Evolutionary conservation across 257 asterid species (phyloP).

Genomic region (Gentiana straminea): DNA sequence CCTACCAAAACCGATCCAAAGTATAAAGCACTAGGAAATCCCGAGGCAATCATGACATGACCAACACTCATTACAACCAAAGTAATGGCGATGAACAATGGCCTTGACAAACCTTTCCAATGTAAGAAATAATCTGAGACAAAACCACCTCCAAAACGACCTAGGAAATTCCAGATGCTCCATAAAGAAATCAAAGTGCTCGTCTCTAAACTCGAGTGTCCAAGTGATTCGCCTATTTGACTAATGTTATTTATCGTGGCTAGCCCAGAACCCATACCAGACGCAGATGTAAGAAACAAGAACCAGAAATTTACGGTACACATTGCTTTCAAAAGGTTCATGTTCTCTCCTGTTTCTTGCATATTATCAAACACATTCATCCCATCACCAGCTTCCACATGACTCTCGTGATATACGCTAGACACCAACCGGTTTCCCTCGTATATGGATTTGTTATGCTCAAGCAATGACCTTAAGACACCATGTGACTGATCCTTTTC

Average conservation of each 20-base stretch:
- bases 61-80: slow-evolving; percentile 60
- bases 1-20: slow-evolving; percentile 70
- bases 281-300: slow-evolving; percentile 53
- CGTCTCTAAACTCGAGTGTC: slow-evolving; percentile 48
- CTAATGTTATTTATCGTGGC: slow-evolving; percentile 85
- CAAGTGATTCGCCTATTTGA: slow-evolving; percentile 83
- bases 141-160: slow-evolving; percentile 80
- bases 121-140: slow-evolving; percentile 64
- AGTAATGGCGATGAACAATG: slow-evolving; percentile 50
- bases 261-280: slow-evolving; percentile 94
- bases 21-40: slow-evolving; percentile 58
- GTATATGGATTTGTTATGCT: slow-evolving; percentile 44
- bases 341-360: slow-evolving; percentile 23
- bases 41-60: slow-evolving; percentile 48
- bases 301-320: slow-evolving; percentile 63
- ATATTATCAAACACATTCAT: slow-evolving; percentile 15
- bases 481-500: slow-evolving; percentile 48
- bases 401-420: slow-evolving; percentile 13
- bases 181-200: slow-evolving; percentile 71
- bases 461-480: slow-evolving; percentile 51
- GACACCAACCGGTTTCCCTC: slow-evolving; percentile 20
- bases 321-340: slow-evolving; percentile 55
- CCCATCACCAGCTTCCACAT: slow-evolving; percentile 27
- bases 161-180: slow-evolving; percentile 91
- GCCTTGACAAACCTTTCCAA: slow-evolving; percentile 52